Base-by-base conservation (phyloP, 192 early-diverging fungal species). In the Endogone sp. region DNA sequence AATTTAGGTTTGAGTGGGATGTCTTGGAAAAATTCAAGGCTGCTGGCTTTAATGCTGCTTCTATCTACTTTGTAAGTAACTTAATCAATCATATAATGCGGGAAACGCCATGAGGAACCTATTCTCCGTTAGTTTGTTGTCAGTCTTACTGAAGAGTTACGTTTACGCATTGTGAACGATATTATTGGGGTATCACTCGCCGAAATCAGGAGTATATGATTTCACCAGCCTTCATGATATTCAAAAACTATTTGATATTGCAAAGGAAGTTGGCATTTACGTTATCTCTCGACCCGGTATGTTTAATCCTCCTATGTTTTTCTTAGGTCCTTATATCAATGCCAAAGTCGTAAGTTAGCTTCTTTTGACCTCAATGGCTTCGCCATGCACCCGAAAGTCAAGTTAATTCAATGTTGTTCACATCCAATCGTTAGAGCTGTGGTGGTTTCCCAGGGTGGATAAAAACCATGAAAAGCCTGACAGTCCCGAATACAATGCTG, bases 161-260 rank as follows among this genome's bases (percentile, higher is more conserved):
- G 6, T 49, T 49, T 49, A 16, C 37, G 4, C 13, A 44, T 44
- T 44, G 37, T 44, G 37, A 49, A 49, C 37, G 37, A 16, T 49
- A 49, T 11, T 6, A 49, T 75, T 72, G 74, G 74, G 55, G 3
- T 75, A 75, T 30, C 74, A 75, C 49, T 75, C 72, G 30, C 23
- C 72, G n/a, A 74, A 68, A 23, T 56, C 59, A 49, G 71, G 71
- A 49, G 71, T 67, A 11, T 75, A 74, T 60, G 74, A 75, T 30
- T 75, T 75, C 60, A 54, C 44, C 25, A 71, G 74, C 31, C 27
- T 75, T 25, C 56, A 71, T 56, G 62, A 74, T 13, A 26, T 74
- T 70, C 65, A 59, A 65, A 71, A 65, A 62, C 30, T 60, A 9
- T 56, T 66, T 21, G 63, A 71, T 13, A 49, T 32, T 55, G 70